A percentile compares a stretch with the other conserved stretches of the same genome.
Evolutionary conservation across 805 yeast genomes (phyloP).

Genomic region (Lipomyces japonicus): DNA sequence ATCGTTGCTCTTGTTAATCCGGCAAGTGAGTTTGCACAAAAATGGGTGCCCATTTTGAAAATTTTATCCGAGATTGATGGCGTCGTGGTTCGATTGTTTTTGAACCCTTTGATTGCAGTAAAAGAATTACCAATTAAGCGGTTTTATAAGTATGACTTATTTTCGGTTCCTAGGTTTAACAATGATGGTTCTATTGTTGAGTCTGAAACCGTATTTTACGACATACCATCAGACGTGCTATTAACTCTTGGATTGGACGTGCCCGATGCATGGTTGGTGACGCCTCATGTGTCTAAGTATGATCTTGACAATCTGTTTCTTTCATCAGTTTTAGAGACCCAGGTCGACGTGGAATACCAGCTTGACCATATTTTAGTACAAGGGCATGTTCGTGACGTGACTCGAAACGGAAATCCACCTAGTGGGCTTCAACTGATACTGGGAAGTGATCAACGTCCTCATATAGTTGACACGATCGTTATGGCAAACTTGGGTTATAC

Average conservation of each 20-base stretch:
- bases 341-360: slow-evolving; percentile 47
- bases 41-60: slow-evolving; percentile 46
- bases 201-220: slow-evolving; percentile 40
- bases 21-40: slow-evolving; percentile 63
- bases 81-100: slow-evolving; percentile 50
- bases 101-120: slow-evolving; percentile 52
- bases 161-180: slow-evolving; percentile 36
- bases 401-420: slow-evolving; percentile 43
- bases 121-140: slow-evolving; percentile 52
- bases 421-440: slow-evolving; percentile 52
- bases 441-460: slow-evolving; percentile 30
- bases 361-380: slow-evolving; percentile 60
- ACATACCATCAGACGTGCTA: slow-evolving; percentile 51
- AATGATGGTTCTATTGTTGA: slow-evolving; percentile 34
- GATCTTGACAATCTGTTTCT: slow-evolving; percentile 64
- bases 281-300: slow-evolving; percentile 47
- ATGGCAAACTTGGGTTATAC: slow-evolving; percentile 83
- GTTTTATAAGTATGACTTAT: slow-evolving; percentile 51
- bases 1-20: slow-evolving; percentile 69
- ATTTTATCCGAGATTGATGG: slow-evolving; percentile 46
- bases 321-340: slow-evolving; percentile 36
- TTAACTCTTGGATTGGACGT: slow-evolving; percentile 55
- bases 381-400: slow-evolving; percentile 57
- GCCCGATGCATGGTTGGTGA: slow-evolving; percentile 67
- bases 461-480: slow-evolving; percentile 55